Conservation (phyloP, 768 basidiomycete species). For the Lanmaoa rubissima region DNA sequence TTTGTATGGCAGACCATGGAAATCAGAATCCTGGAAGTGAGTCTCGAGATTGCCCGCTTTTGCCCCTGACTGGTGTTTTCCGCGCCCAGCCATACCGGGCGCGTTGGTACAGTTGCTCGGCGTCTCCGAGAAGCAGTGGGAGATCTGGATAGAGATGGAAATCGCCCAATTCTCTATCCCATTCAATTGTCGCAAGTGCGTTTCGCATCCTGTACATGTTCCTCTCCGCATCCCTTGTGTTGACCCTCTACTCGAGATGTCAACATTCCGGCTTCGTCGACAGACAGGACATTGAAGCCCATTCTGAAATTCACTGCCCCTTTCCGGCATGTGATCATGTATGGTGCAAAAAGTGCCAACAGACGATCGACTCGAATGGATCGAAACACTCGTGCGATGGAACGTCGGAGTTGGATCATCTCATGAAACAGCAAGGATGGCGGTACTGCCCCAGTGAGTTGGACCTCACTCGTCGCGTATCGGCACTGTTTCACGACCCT, state of each 20-base stretch:
- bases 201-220: background rate
- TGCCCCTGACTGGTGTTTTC: background rate
- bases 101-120: slow-evolving; percentile 42
- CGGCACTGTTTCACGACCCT: background rate
- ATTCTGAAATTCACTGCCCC: slow-evolving; percentile 48
- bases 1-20: slow-evolving; percentile 42
- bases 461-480: background rate
- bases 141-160: slow-evolving; percentile 46
- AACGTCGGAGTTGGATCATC: slow-evolving; percentile 47
- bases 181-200: slow-evolving; percentile 50
- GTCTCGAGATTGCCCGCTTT: background rate
- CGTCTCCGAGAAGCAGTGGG: slow-evolving; percentile 43
- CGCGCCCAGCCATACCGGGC: slow-evolving; percentile 37
- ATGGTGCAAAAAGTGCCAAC: slow-evolving; percentile 63
- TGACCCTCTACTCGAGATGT: slow-evolving; percentile 40
- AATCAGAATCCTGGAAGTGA: slow-evolving; percentile 32
- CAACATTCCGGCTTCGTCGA: slow-evolving; percentile 50
- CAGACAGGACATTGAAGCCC: slow-evolving; percentile 41
- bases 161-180: slow-evolving; percentile 41
- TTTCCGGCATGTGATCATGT: slow-evolving; percentile 44
- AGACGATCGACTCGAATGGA: slow-evolving; percentile 34
- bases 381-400: slow-evolving; percentile 58
- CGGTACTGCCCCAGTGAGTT: slow-evolving; percentile 56
- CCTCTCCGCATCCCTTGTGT: background rate
- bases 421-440: slow-evolving; percentile 57